Evolutionary conservation across 1,284 basidiomycete species (phyloP), one percentile per base, ranked within the genome.

Genomic region (Irpex sp.): DNA sequence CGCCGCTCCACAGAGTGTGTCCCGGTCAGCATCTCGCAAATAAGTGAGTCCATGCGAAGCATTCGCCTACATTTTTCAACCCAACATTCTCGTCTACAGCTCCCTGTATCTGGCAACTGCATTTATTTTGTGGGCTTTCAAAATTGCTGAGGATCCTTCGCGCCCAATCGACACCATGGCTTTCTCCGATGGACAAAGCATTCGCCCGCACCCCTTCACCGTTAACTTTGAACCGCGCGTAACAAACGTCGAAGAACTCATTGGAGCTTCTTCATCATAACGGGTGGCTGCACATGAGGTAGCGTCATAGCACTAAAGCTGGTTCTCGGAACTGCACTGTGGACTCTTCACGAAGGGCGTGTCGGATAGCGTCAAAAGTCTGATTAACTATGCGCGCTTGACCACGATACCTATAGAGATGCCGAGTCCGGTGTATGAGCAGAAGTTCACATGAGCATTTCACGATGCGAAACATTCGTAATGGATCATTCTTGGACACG

Each of bases 31-130:
- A 85, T 69, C 80, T 88, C 21, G 86, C 86, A 2, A 77, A 76
- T 47, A 77, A 79, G 81, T 83, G n/a, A 50, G 50, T 53, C 15
- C 6, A 50, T 7, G 15, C 8, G 2, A 17, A 5, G 49, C 51
- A 8, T 54, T 36, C 9, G 61, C 49, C n/a, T 49, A 21, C 7
- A 15, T 33, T 50, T 21, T 39, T 56, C 31, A 36, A 9, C 35
- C 13, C 8, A 21, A 7, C 54, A 57, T 60, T 9, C n/a, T 26
- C 26, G 26, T 43, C 50, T 60, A 4, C 63, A 83, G 84, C 19
- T 88, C 86, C 0, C 74, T 88, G 2, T 85, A 83, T 65, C 75
- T 89, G 57, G 87, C 85, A 64, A 79, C 83, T 0, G 84, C 85
- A 0, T 75, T 86, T 9, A 70, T 84, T 1, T 77, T 85, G n/a